Evolutionary conservation across 495 filamentous ascomycete genomes (phyloP), one percentile per base, ranked within the genome.

Genomic region (Penicillium egyptiacum): DNA sequence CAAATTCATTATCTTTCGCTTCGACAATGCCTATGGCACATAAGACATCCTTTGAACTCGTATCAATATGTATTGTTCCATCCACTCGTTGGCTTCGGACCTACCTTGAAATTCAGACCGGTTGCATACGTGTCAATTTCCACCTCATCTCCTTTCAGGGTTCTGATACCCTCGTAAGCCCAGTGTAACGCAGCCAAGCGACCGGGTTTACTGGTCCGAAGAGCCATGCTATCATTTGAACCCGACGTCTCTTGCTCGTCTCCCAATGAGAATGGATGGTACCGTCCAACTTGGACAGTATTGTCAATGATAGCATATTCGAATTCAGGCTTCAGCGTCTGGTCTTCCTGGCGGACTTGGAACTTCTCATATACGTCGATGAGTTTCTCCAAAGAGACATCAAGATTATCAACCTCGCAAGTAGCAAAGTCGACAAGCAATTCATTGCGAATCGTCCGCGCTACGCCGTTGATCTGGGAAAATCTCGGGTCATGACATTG

Each of bases 111-210:
- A 31, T 75, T 75, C 31, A 75, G 35, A 1, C 66, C 65, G 0
- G 57, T 58, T 0, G 64, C 63, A 5, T 61, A 22, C 3, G 71
- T 56, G 3, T 73, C 63, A 28, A 77, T 56, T 39, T 75, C 71
- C 5, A 77, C 61, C 41, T 68, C 55, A 14, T 63, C 62, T 4
- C 49, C 58, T 0, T 30, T 28, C 4, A 59, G 57, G 3, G 17
- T 1, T 6, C 11, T 14, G 4, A 4, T 50, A 61, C 74, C 22
- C 55, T 41, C 1, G 65, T 75, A 23, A 77, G 74, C 58, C 83
- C 77, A 23, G 79, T 83, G 62, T 75, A 77, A 17, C 72, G 78
- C 51, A 79, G 75, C 49, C 72, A 69, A 20, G 60, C 63, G 56
- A 47, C 55, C 64, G 50, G 31, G 26, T 4, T 40, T 61, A 19